Percentiles rank a stretch among this genome's conserved stretches.
phyloP scores from a whole-genome alignment of 371 early-diverging fungal species.

The Mucor ambiguus region DNA sequence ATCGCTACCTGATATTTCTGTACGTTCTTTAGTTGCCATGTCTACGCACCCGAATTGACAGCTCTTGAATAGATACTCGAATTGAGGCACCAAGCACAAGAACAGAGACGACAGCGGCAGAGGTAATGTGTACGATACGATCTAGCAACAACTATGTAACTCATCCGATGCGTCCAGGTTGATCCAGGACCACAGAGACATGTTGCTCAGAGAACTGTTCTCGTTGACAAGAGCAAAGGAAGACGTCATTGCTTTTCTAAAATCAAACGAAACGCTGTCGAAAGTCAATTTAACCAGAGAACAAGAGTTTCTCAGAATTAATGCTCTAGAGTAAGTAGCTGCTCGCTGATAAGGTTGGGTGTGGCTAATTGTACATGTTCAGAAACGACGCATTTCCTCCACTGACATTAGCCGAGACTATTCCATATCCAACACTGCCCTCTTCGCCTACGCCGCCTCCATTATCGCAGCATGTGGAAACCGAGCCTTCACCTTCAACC shows the following conservation, averaged over 20 bases:
- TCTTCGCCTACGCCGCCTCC: neutral
- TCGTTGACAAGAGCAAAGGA: conserved; percentile 28
- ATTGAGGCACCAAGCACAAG: conserved; percentile 30
- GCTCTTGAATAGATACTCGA: conserved; percentile 20
- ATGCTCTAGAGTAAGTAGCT: neutral
- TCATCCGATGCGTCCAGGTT: neutral
- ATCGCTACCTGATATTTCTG: neutral
- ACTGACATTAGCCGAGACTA: neutral
- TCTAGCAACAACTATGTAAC: neutral
- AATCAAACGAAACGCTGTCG: conserved; percentile 16
- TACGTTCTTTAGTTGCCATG: neutral
- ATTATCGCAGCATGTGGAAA: neutral
- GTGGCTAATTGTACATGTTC: neutral
- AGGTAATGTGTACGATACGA: conserved; percentile 22
- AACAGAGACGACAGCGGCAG: conserved; percentile 29
- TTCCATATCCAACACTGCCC: neutral
- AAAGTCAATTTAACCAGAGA: conserved; percentile 23
- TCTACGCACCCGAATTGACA: neutral
- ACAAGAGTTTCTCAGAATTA: conserved; percentile 18
- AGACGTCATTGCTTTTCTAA: conserved; percentile 28
- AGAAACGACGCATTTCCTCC: conserved; percentile 1
- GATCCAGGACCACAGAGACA: conserved; percentile 23
- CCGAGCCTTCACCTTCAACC: neutral
- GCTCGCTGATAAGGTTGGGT: neutral
- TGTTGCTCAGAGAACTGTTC: conserved; percentile 36